These are phyloP conservation scores for Waltergamsia citrina DNA, from an alignment of 2,329 filamentous ascomycete genomes.

Conservation along the genomic window DNA sequence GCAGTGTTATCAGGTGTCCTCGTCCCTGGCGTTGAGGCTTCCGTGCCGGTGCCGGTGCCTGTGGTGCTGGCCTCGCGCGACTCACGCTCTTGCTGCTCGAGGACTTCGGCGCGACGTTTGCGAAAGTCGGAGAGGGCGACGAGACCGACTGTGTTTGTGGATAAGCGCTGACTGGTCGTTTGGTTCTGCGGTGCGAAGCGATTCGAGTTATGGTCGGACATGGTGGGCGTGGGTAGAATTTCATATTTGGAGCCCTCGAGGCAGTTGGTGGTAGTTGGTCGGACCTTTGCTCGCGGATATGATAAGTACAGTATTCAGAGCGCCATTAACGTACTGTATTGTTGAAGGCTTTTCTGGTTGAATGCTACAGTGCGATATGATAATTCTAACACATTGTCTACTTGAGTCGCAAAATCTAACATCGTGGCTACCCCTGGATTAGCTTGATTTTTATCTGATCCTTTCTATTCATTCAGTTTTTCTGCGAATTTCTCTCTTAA, in stretches of 20 bases:
- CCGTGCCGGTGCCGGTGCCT: neutral
- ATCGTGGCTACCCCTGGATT: too few species aligned
- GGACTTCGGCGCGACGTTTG: conserved; percentile 88
- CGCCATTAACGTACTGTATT: too few species aligned
- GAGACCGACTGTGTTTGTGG: conserved; percentile 80
- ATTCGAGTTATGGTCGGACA: conserved; percentile 32
- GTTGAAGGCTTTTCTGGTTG: neutral
- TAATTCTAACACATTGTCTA: neutral
- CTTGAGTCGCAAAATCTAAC: too few species aligned
- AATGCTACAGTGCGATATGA: neutral
- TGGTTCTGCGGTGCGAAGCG: conserved; percentile 65
- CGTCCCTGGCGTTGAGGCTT: conserved; percentile 8
- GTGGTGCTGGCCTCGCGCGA: conserved; percentile 43
- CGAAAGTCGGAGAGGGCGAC: conserved; percentile 90
- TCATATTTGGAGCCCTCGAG: too few species aligned
- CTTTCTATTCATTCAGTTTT: too few species aligned
- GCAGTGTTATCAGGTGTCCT: conserved; percentile 33
- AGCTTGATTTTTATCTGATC: too few species aligned
- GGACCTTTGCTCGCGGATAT: too few species aligned
- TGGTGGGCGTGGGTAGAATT: conserved; percentile 10
- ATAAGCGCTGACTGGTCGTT: conserved; percentile 72
- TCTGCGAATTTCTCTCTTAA: too few species aligned
- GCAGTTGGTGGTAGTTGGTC: too few species aligned
- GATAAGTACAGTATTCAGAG: too few species aligned
- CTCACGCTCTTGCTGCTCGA: conserved; percentile 82